Base-by-base conservation (phyloP, 768 basidiomycete species). In the Lyophyllum atratum region DNA sequence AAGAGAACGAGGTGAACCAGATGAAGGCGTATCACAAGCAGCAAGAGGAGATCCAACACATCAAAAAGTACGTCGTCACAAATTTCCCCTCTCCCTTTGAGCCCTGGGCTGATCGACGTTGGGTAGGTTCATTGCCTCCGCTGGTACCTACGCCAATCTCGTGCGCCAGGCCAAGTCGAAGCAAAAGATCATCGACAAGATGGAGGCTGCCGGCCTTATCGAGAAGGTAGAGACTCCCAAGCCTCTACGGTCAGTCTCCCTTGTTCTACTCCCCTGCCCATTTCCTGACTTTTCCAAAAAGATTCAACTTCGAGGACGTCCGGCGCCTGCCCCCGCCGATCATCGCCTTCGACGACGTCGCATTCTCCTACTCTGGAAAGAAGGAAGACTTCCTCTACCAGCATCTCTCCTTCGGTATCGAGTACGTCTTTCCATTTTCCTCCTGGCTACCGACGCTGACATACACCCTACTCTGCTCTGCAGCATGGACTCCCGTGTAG, bases 141-240 rank as follows among this genome's bases (percentile, higher is more conserved):
- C 96, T 33, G 96, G 96, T 85, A 99, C 96, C 33, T 99, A 98
- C 70, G 97, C 96, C 64, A 99, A 99, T 74, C 85, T 99, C 63
- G 96, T 99, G 66, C 93, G 89, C 68, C 96, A 99, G 74, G 96
- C 96, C 64, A 98, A 99, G 78, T 98, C 95, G 49, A 99, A 99
- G 73, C 96, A 99, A 75, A 99, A 99, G 84, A 98, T 99, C 61
- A 96, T 99, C 75, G 96, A 99, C 82, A 99, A 99, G 85, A 99
- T 99, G 96, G 97, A 99, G 80, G 96, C 96, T 25, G 96, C 95
- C 14, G 96, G 96, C 60, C 82, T 99, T 42, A 83, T 99, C 69
- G 93, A 99, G 74, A 94, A 93, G 76, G 77, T 97, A 56, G 93
- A 95, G 68, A 71, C 72, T 3, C 80, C 82, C 33, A 86, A 84